Evolutionary conservation across 1,284 basidiomycete genomes (phyloP).

Genomic region (Ustilago shanxiensis): DNA sequence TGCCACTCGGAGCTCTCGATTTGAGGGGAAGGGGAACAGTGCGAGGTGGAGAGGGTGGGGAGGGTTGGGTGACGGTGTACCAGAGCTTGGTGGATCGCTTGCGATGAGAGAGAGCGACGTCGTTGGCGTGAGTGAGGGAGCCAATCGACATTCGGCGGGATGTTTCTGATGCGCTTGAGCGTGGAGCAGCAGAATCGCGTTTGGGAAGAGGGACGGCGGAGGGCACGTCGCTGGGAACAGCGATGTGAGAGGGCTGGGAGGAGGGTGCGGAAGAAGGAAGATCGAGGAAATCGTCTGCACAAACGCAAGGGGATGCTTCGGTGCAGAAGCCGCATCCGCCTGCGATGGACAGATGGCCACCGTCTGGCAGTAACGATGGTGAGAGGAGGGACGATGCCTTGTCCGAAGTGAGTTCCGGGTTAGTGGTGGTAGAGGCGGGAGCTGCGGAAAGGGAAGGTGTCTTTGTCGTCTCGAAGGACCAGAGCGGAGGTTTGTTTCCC

Average conservation of each 20-base stretch:
- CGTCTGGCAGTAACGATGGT: conserved; percentile 27
- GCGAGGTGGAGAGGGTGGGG: conserved; percentile 16
- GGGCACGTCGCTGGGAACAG: conserved; percentile 26
- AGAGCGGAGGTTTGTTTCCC: conserved; percentile 28
- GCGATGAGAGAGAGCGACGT: conserved; percentile 28
- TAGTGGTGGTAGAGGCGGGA: not conserved
- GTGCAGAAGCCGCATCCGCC: conserved; percentile 65
- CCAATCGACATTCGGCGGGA: conserved; percentile 46
- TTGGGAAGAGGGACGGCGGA: conserved; percentile 40
- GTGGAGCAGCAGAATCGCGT: not conserved
- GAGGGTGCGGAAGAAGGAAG: conserved; percentile 12
- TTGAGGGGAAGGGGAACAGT: conserved; percentile 31
- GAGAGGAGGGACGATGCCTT: conserved; percentile 23
- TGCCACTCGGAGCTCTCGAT: conserved; percentile 9
- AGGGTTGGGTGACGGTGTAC: conserved; percentile 40
- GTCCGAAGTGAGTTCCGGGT: not conserved
- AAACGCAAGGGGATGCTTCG: conserved; percentile 58
- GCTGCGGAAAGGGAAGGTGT: conserved; percentile 12
- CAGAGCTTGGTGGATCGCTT: conserved; percentile 41
- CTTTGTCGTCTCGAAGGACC: conserved; percentile 24
- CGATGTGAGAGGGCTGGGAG: conserved; percentile 32
- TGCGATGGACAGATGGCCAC: conserved; percentile 33
- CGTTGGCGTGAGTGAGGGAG: conserved; percentile 40
- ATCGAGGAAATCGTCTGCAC: conserved; percentile 52
- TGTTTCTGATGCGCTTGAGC: conserved; percentile 18